Base-by-base conservation (phyloP, 345 rosid species). In the Boechera stricta region DNA sequence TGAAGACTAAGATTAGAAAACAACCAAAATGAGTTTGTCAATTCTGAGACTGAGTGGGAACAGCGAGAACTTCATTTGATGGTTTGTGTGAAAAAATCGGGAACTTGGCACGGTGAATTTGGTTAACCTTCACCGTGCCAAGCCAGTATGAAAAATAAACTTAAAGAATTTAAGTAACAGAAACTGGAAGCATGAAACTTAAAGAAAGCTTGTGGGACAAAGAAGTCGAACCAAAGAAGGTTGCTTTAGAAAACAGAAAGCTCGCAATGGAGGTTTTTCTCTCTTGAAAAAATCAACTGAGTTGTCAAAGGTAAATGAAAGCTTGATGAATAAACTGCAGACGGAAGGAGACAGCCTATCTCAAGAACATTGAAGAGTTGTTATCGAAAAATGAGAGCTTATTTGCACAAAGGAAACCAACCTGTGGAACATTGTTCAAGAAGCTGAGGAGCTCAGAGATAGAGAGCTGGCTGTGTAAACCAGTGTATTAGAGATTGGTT, bases 351-450 rank as follows among this genome's bases (percentile, higher is more conserved):
- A 13, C 49, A 42, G 13, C n/a, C 16, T 44, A 44, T 44, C 18
- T 45, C 18, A 66, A 75, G 60, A 75, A 75, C 33, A 75, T 35
- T 49, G 66, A 75, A 35, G 72, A 75, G 32, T 47, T 66, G 58
- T 35, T 0, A 41, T 3, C 44, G 59, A 15, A 56, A 18, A 74
- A 74, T 35, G 92, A 88, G 64, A 77, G 80, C 68, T 69, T 87
- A 53, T 45, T 84, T 76, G 92, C 44, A 87, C 63, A 91, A 84
- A 86, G 95, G 95, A 91, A 85, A 84, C 82, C 42, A 85, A 87
- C 83, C 61, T 93, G 74, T 87, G 83, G 84, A 76, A 64, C 72
- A 65, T 85, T 53, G 54, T 81, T 80, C 85, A 83, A 79, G 67
- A 77, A 70, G 49, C 51, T 36, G 71, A 70, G 49, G 53, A 35